These are phyloP conservation scores for Schizosaccharomyces japonicus DNA, from an alignment of 805 yeast genomes.

Conservation along the genomic window DNA sequence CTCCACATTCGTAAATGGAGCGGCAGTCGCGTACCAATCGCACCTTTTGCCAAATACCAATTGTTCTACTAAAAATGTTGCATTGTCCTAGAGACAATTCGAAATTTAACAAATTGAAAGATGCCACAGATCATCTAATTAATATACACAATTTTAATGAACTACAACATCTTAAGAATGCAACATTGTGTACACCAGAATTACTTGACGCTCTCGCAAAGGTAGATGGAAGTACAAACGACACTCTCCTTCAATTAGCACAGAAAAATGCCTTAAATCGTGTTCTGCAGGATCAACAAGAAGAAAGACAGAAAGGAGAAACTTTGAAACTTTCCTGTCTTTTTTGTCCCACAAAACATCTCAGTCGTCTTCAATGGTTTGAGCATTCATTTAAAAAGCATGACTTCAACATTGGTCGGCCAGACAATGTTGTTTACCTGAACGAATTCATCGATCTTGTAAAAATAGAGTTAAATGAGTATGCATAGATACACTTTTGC, in stretches of 20 bases:
- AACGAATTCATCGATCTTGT: neutral
- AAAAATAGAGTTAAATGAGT: neutral
- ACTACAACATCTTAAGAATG: too few relatives aligned
- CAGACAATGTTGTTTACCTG: conserved; percentile 3
- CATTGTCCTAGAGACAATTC: too few relatives aligned
- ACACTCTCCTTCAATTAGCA: neutral
- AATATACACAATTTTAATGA: too few relatives aligned
- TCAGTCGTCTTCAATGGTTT: neutral
- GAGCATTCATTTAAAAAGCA: neutral
- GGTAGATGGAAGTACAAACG: too few relatives aligned
- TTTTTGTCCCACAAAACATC: neutral
- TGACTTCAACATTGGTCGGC: neutral
- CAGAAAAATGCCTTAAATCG: neutral
- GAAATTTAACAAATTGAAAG: too few relatives aligned
- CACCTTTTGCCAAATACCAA: too few relatives aligned
- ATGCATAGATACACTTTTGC: neutral
- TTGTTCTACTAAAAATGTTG: too few relatives aligned
- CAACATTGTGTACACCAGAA: too few relatives aligned
- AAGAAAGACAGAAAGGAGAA: neutral
- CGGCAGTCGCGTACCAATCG: too few relatives aligned
- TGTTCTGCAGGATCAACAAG: neutral
- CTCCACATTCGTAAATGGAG: too few relatives aligned
- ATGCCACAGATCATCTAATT: too few relatives aligned
- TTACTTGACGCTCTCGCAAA: too few relatives aligned
- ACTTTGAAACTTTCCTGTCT: neutral